A percentile compares a stretch with the other conserved stretches of the same genome.
phyloP scores from a whole-genome alignment of 768 basidiomycete species.

The Phylloporus scabripes region DNA sequence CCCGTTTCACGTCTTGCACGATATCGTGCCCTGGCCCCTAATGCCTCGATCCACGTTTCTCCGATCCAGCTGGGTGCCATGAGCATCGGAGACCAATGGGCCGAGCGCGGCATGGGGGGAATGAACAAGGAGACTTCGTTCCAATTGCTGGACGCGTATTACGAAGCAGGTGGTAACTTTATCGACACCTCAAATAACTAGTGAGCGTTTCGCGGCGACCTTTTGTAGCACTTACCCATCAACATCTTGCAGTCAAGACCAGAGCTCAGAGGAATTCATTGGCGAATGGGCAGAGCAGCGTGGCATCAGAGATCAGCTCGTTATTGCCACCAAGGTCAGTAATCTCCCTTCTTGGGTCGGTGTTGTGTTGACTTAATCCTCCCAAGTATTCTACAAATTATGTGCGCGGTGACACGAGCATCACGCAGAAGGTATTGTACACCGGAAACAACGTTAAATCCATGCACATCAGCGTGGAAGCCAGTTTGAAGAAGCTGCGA shows the following conservation, averaged over 20 bases:
- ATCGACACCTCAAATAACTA: slow-evolving; percentile 47
- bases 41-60: slow-evolving; percentile 38
- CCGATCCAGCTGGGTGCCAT: slow-evolving; percentile 39
- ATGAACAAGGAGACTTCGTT: slow-evolving; percentile 41
- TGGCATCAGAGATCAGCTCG: slow-evolving; percentile 43
- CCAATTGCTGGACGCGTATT: slow-evolving; percentile 42
- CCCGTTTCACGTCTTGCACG: slow-evolving; percentile 29
- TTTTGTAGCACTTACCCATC: neutral
- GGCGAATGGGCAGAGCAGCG: slow-evolving; percentile 46
- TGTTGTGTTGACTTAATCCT: neutral
- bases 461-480: slow-evolving; percentile 36
- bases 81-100: slow-evolving; percentile 41
- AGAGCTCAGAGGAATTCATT: slow-evolving; percentile 47
- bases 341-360: neutral
- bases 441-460: slow-evolving; percentile 46
- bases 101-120: slow-evolving; percentile 25
- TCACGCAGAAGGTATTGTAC: slow-evolving; percentile 35
- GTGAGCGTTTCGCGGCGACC: slow-evolving; percentile 16
- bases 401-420: slow-evolving; percentile 5
- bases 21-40: slow-evolving; percentile 33
- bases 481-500: slow-evolving; percentile 20
- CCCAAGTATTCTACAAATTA: slow-evolving; percentile 22
- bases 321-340: slow-evolving; percentile 40
- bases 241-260: slow-evolving; percentile 40
- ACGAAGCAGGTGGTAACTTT: slow-evolving; percentile 44